These are phyloP conservation scores for Grosmannia huntii DNA, from an alignment of 2,329 filamentous ascomycete species.

Conservation along the genomic window DNA sequence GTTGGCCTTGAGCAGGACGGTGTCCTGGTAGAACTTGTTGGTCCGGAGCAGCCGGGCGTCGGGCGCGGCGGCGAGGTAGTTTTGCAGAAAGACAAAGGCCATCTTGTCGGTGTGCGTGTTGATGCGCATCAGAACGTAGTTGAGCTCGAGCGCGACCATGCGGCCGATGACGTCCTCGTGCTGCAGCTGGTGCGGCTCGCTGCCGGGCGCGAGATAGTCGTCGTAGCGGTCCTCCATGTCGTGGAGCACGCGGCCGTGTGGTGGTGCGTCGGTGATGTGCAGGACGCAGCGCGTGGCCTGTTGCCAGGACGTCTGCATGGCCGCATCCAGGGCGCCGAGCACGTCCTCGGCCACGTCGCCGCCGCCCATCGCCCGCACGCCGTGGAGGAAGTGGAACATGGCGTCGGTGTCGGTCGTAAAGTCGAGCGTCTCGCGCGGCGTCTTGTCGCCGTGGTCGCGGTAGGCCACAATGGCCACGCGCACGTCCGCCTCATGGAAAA, in stretches of 20 bases:
- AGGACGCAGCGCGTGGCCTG: slow-evolving; percentile 21
- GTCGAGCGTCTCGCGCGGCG: slow-evolving; percentile 18
- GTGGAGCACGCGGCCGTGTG: slow-evolving; percentile 17
- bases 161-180: slow-evolving; percentile 13
- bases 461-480: slow-evolving; percentile 24
- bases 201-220: slow-evolving; percentile 13
- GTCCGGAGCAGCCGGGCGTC: slow-evolving; percentile 13
- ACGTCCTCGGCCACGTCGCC: slow-evolving; percentile 23
- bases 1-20: background rate
- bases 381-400: slow-evolving; percentile 16
- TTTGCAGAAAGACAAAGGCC: slow-evolving; percentile 14
- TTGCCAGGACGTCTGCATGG: slow-evolving; percentile 20
- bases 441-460: slow-evolving; percentile 20
- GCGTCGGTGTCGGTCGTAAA: slow-evolving; percentile 15
- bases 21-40: slow-evolving; percentile 14
- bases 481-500: slow-evolving; percentile 21
- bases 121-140: slow-evolving; percentile 21
- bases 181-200: slow-evolving; percentile 19
- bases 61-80: slow-evolving; percentile 12
- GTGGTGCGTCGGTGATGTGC: slow-evolving; percentile 21
- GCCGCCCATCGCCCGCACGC: slow-evolving; percentile 16
- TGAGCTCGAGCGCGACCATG: slow-evolving; percentile 17
- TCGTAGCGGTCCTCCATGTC: slow-evolving; percentile 11
- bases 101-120: slow-evolving; percentile 18
- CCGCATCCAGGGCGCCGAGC: slow-evolving; percentile 20